These are phyloP conservation scores for Cladosporium cucumerinum DNA, from an alignment of 2,329 filamentous ascomycete species.

Conservation along the genomic window DNA sequence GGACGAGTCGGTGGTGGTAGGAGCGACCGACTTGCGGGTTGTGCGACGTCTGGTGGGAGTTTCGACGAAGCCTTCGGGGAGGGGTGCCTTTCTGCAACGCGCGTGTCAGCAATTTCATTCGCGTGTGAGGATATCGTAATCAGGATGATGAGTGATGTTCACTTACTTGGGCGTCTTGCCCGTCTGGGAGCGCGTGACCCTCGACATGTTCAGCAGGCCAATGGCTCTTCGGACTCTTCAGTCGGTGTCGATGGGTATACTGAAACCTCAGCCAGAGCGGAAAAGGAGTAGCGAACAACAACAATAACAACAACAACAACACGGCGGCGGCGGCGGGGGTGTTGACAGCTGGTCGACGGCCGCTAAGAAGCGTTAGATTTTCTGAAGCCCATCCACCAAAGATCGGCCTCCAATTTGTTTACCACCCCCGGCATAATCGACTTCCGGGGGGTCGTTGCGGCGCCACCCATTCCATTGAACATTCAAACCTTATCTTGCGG, in stretches of 20 bases:
- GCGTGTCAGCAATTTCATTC: constrained; percentile 9
- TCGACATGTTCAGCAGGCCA: constrained; percentile 21
- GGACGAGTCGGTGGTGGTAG: constrained; percentile 32
- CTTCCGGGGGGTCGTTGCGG: constrained; percentile 3
- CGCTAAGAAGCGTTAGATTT: constrained; percentile 8
- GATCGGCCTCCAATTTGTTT: constrained; percentile 10
- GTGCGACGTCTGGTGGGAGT: constrained; percentile 43
- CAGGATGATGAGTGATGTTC: neutral
- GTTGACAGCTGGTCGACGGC: constrained; percentile 14
- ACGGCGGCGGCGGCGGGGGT: constrained; percentile 7
- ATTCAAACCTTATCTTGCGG: constrained; percentile 7
- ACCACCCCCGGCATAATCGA: constrained; percentile 9
- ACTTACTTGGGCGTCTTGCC: constrained; percentile 49
- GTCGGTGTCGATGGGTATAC: neutral
- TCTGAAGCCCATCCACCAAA: neutral
- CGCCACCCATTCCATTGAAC: neutral
- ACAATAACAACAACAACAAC: no score
- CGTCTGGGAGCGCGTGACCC: constrained; percentile 45
- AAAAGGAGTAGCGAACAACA: neutral
- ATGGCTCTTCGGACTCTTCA: constrained; percentile 9
- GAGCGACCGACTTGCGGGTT: constrained; percentile 40
- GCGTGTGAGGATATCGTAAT: neutral
- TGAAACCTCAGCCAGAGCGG: neutral
- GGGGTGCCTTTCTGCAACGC: constrained; percentile 37
- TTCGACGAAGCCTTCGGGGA: constrained; percentile 46